Evolutionary conservation across 306 rosid species (phyloP).

Genomic region (Hippophae gyantsensis): DNA sequence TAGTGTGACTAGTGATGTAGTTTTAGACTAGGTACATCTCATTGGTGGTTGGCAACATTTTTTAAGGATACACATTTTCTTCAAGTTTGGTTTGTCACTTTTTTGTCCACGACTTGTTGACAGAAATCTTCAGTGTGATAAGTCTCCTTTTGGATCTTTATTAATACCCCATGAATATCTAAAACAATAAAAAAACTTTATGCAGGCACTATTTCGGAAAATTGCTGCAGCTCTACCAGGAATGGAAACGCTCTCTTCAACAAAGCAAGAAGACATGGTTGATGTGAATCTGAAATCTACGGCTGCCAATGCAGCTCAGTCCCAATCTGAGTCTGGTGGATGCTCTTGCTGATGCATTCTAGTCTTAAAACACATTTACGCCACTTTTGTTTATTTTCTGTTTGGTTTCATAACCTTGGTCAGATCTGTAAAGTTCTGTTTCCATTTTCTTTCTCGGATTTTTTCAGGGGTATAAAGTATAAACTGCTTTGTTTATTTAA

Average conservation of each 20-base stretch:
- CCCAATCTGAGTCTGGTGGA: conserved; percentile 15
- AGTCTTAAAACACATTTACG: background rate
- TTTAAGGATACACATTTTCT: too few species aligned
- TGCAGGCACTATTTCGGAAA: conserved; percentile 18
- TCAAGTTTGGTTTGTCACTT: too few species aligned
- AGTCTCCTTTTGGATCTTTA: background rate
- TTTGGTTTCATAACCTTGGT: conserved; percentile 12
- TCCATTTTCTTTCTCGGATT: too few species aligned
- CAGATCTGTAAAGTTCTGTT: background rate
- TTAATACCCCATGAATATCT: background rate
- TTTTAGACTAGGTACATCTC: too few species aligned
- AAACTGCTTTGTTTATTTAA: too few species aligned
- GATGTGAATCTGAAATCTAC: conserved; percentile 20
- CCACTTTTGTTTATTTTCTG: conserved; percentile 9
- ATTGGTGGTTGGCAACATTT: too few species aligned
- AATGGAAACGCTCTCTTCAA: conserved; percentile 20
- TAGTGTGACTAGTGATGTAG: too few species aligned
- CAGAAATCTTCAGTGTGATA: background rate
- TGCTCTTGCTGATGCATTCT: conserved; percentile 13
- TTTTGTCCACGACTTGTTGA: too few species aligned
- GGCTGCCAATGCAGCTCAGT: background rate
- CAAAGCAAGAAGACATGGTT: conserved; percentile 22
- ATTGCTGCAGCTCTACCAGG: conserved; percentile 23
- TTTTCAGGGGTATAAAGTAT: too few species aligned
- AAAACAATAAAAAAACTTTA: background rate